Percentiles rank a stretch among this genome's conserved stretches.
Conservation (phyloP, 352 stramenopile species). For the Phytophthora sojae region DNA sequence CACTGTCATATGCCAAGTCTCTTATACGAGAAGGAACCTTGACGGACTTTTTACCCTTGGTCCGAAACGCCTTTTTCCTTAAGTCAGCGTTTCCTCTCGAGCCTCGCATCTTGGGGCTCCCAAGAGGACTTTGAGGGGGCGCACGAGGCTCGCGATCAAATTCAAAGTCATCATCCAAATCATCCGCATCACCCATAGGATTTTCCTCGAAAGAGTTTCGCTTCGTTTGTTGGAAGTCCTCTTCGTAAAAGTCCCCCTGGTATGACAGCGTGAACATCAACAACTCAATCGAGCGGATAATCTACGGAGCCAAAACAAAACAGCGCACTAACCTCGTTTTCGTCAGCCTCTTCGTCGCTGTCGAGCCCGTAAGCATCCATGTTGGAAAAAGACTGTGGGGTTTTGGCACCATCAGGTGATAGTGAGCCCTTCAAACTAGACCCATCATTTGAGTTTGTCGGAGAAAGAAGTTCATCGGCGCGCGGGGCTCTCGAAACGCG, state of each 20-base stretch:
- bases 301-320: background rate
- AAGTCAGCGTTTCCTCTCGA: slow-evolving; percentile 44
- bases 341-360: slow-evolving; percentile 87
- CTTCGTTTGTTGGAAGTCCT: slow-evolving; percentile 75
- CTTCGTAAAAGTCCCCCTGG: slow-evolving; percentile 81
- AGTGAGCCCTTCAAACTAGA: slow-evolving; percentile 75
- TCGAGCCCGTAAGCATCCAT: slow-evolving; percentile 73
- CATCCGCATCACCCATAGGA: slow-evolving; percentile 72
- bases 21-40: slow-evolving; percentile 66
- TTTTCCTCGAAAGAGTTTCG: slow-evolving; percentile 85
- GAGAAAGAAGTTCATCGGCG: slow-evolving; percentile 74
- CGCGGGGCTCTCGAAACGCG: slow-evolving; percentile 62
- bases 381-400: slow-evolving; percentile 61
- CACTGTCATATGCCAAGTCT: slow-evolving; percentile 76
- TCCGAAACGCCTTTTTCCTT: slow-evolving; percentile 58
- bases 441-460: slow-evolving; percentile 75
- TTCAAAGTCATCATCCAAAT: slow-evolving; percentile 90
- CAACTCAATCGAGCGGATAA: slow-evolving; percentile 1
- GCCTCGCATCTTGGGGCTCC: slow-evolving; percentile 62
- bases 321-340: slow-evolving; percentile 72
- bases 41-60: slow-evolving; percentile 57
- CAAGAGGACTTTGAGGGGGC: slow-evolving; percentile 53
- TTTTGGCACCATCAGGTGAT: slow-evolving; percentile 66
- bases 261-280: background rate
- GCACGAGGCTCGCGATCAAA: slow-evolving; percentile 80